Conservation (phyloP, 768 basidiomycete genomes). For the Lanmaoa rubissima region DNA sequence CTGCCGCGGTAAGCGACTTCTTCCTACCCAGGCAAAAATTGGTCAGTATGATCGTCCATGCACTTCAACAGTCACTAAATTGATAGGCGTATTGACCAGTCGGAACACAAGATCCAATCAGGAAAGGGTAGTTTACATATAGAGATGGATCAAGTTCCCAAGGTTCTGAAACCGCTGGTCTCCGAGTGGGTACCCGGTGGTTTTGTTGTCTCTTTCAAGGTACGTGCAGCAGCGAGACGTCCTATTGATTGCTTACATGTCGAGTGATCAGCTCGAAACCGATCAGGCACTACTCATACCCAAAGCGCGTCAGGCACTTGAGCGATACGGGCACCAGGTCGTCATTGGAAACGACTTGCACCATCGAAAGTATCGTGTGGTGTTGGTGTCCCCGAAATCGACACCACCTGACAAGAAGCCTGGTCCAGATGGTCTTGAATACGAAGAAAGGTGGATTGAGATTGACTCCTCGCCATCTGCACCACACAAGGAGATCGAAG, state of each 20-base stretch:
- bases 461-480: constrained; percentile 45
- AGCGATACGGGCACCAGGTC: constrained; percentile 94
- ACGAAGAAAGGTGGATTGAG: constrained; percentile 61
- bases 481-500: constrained; percentile 79
- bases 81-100: constrained; percentile 42
- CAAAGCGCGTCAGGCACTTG: constrained; percentile 83
- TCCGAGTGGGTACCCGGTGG: constrained; percentile 91
- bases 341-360: constrained; percentile 97
- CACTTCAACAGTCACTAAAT: background rate
- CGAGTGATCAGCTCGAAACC: constrained; percentile 76
- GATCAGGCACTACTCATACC: constrained; percentile 81
- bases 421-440: constrained; percentile 31
- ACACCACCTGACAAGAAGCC: constrained; percentile 10
- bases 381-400: constrained; percentile 68
- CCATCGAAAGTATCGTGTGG: constrained; percentile 86
- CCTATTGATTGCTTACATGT: constrained; percentile 7
- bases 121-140: constrained; percentile 90
- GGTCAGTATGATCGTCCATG: constrained; percentile 47
- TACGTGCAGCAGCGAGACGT: constrained; percentile 28
- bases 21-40: constrained; percentile 90
- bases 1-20: constrained; percentile 97
- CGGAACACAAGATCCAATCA: constrained; percentile 98
- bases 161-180: constrained; percentile 90
- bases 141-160: constrained; percentile 99
- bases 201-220: constrained; percentile 97